Evolutionary conservation across 495 filamentous ascomycete species (phyloP).

Genomic region (Xanthoparmelia taractica): DNA sequence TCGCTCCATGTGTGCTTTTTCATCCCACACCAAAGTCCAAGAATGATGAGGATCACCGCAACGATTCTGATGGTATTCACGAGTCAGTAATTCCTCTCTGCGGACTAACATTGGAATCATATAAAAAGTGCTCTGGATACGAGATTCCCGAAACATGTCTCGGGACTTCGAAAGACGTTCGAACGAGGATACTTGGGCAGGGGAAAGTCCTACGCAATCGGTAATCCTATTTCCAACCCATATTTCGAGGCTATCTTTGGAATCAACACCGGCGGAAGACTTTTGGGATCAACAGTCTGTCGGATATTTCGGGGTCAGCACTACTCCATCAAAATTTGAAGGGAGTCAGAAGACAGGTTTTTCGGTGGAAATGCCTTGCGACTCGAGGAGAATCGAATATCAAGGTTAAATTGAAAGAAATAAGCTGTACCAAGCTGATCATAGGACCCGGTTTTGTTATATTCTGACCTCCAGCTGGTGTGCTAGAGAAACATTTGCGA

Average conservation of each 20-base stretch:
- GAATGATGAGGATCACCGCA: slow-evolving; percentile 18
- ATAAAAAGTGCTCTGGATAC: background rate
- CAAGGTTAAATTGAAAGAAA: background rate
- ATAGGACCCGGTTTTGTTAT: slow-evolving; percentile 9
- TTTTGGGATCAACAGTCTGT: slow-evolving; percentile 14
- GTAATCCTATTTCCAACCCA: slow-evolving; percentile 22
- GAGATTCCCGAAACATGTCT: background rate
- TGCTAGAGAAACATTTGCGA: background rate
- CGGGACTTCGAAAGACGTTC: background rate
- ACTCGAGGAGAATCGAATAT: background rate
- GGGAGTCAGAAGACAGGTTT: background rate
- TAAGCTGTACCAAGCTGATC: slow-evolving; percentile 15
- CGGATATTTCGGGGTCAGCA: background rate
- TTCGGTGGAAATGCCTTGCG: background rate
- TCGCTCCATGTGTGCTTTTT: slow-evolving; percentile 16
- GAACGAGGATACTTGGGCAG: background rate
- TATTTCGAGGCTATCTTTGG: slow-evolving; percentile 15
- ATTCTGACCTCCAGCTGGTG: slow-evolving; percentile 10
- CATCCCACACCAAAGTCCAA: slow-evolving; percentile 21
- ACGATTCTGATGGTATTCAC: slow-evolving; percentile 8
- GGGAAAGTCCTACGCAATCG: slow-evolving; percentile 10
- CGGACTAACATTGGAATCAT: background rate
- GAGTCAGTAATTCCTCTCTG: background rate
- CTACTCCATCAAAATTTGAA: background rate
- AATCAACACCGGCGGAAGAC: slow-evolving; percentile 14